These are phyloP conservation scores for Leptosphaerulina australis DNA, from an alignment of 2,329 filamentous ascomycete species.

Conservation along the genomic window DNA sequence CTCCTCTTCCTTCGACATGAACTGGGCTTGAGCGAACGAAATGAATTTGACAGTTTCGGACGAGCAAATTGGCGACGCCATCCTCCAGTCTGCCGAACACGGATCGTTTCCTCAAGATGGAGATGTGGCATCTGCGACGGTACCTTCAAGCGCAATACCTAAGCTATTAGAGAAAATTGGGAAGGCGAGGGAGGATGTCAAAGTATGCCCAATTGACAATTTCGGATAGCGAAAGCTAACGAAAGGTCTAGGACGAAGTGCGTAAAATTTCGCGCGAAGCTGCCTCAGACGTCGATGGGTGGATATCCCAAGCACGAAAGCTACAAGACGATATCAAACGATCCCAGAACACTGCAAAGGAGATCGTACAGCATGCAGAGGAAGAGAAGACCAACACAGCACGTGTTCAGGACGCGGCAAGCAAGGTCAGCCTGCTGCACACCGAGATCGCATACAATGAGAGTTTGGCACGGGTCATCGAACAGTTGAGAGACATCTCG, in stretches of 20 bases:
- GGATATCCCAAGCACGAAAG: constrained; percentile 83
- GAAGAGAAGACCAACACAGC: constrained; percentile 67
- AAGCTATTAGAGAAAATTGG: constrained; percentile 58
- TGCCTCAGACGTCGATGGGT: constrained; percentile 79
- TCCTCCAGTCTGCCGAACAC: constrained; percentile 68
- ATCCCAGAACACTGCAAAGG: constrained; percentile 77
- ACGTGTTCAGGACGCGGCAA: constrained; percentile 65
- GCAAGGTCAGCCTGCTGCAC: constrained; percentile 62
- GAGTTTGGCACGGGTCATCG: constrained; percentile 57
- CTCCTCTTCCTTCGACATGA: constrained; percentile 25
- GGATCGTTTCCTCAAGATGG: constrained; percentile 64
- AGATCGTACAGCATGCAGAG: constrained; percentile 80
- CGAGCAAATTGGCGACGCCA: constrained; percentile 60
- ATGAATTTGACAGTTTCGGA: constrained; percentile 42
- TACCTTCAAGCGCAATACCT: constrained; percentile 57
- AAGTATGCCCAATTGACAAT: constrained; percentile 48
- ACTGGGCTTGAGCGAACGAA: constrained; percentile 12
- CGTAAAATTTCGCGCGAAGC: constrained; percentile 76
- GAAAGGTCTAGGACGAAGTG: constrained; percentile 66
- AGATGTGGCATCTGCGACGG: constrained; percentile 59
- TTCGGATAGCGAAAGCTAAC: constrained; percentile 6
- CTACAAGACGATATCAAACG: constrained; percentile 84
- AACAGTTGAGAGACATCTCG: constrained; percentile 59
- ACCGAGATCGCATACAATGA: constrained; percentile 66
- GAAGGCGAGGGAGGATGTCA: constrained; percentile 59